A percentile compares a stretch with the other conserved stretches of the same genome.
phyloP scores from a whole-genome alignment of 106 monocot genomes.

The Acorus gramineus region DNA sequence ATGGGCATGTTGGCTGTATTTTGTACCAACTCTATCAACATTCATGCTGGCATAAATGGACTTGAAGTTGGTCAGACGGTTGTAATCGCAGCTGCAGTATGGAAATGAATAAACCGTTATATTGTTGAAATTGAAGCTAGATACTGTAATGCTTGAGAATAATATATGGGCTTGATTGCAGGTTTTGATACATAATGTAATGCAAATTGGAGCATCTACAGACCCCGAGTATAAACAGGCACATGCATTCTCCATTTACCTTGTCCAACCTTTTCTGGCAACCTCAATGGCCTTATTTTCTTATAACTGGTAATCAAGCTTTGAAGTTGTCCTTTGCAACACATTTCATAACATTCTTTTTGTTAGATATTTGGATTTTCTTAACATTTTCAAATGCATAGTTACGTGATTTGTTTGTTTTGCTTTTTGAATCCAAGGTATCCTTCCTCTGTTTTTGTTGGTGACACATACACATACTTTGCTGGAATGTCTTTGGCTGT shows the following conservation, averaged over 20 bases:
- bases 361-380: too few species aligned
- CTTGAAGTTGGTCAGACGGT: constrained; percentile 93
- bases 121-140: too few species aligned
- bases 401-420: background rate
- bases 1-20: constrained; percentile 91
- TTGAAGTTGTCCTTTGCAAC: background rate
- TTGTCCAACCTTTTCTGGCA: constrained; percentile 58
- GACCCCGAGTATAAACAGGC: constrained; percentile 74
- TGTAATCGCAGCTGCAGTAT: constrained; percentile 87
- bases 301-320: constrained; percentile 67
- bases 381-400: too few species aligned
- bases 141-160: too few species aligned
- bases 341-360: background rate
- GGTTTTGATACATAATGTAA: constrained; percentile 92
- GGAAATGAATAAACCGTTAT: constrained; percentile 5
- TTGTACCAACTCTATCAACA: constrained; percentile 88
- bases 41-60: constrained; percentile 92
- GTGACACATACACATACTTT: constrained; percentile 94
- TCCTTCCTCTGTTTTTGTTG: constrained; percentile 97
- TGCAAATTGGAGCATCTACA: constrained; percentile 86
- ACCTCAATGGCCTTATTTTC: constrained; percentile 89
- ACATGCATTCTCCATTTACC: constrained; percentile 93
- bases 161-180: constrained; percentile 16
- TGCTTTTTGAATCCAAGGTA: constrained; percentile 40
- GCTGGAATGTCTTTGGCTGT: constrained; percentile 97